These are phyloP conservation scores for Populus tremula DNA, from an alignment of 345 rosid genomes.

Conservation along the genomic window DNA sequence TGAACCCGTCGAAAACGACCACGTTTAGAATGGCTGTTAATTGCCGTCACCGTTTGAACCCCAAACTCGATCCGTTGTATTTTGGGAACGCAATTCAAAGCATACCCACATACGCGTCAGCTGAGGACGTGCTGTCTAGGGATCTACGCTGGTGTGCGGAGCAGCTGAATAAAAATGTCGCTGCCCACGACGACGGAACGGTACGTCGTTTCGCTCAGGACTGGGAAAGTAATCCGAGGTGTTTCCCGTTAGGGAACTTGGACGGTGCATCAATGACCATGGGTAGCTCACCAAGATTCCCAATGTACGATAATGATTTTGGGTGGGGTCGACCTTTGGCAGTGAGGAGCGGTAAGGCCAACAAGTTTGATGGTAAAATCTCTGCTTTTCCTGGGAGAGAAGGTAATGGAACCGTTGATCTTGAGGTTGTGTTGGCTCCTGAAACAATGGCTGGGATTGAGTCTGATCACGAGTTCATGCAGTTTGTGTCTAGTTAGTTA, in stretches of 20 bases:
- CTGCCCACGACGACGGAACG: slow-evolving; percentile 50
- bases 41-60: slow-evolving; percentile 68
- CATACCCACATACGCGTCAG: slow-evolving; percentile 66
- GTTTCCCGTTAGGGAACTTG: slow-evolving; percentile 80
- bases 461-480: slow-evolving; percentile 71
- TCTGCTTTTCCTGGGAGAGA: slow-evolving; percentile 91
- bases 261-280: slow-evolving; percentile 85
- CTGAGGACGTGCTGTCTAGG: slow-evolving; percentile 58
- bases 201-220: slow-evolving; percentile 47
- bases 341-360: slow-evolving; percentile 74
- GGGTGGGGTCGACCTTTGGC: slow-evolving; percentile 97
- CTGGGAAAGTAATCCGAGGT: slow-evolving; percentile 77
- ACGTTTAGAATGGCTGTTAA: slow-evolving; percentile 96
- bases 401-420: slow-evolving; percentile 73
- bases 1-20: slow-evolving; percentile 46
- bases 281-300: slow-evolving; percentile 93
- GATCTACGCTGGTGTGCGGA: slow-evolving; percentile 88
- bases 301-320: slow-evolving; percentile 91
- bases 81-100: slow-evolving; percentile 98
- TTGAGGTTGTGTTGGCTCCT: slow-evolving; percentile 80
- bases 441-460: slow-evolving; percentile 79
- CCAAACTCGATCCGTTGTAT: slow-evolving; percentile 60
- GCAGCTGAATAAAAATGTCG: slow-evolving; percentile 55
- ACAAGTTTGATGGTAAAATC: slow-evolving; percentile 95
- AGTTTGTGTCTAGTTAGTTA: slow-evolving; percentile 37